phyloP scores from a whole-genome alignment of 2,329 filamentous ascomycete genomes.

The Cadophora luteo-olivacea region DNA sequence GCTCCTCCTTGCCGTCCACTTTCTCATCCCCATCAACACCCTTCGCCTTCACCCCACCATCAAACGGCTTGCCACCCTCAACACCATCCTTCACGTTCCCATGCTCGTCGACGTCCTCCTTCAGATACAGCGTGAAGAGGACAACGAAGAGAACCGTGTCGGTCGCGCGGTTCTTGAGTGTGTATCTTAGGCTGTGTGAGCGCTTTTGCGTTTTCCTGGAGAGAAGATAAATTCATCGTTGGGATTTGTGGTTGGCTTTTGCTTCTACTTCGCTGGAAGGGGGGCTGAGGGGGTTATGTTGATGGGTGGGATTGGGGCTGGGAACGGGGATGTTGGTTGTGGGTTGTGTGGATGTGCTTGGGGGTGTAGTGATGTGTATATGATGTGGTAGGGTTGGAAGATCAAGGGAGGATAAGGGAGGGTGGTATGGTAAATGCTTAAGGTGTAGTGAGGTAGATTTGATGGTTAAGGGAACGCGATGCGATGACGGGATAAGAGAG shows the following conservation, averaged over 20 bases:
- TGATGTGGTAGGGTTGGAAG: background rate
- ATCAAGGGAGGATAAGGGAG: too few species aligned
- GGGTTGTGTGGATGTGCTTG: too few species aligned
- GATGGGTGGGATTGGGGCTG: background rate
- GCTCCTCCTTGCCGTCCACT: constrained; percentile 27
- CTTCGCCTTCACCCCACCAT: constrained; percentile 18
- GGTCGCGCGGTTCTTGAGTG: constrained; percentile 81
- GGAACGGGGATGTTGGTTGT: background rate
- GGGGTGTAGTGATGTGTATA: background rate
- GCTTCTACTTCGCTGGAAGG: background rate
- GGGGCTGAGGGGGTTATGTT: background rate
- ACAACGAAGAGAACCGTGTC: constrained; percentile 81
- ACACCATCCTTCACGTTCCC: constrained; percentile 56
- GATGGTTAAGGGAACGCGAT: too few species aligned
- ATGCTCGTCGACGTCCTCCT: constrained; percentile 67
- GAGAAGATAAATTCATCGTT: constrained; percentile 31
- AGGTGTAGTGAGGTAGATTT: too few species aligned
- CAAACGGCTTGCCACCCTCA: constrained; percentile 41
- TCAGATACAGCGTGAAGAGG: constrained; percentile 77
- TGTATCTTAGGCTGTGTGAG: constrained; percentile 88
- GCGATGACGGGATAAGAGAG: constrained; percentile 42
- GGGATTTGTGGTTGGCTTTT: background rate
- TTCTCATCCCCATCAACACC: constrained; percentile 31
- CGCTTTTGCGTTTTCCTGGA: constrained; percentile 52
- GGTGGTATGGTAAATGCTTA: too few species aligned